Conservation (phyloP, 345 rosid genomes). For the Bruguiera parviflora region DNA sequence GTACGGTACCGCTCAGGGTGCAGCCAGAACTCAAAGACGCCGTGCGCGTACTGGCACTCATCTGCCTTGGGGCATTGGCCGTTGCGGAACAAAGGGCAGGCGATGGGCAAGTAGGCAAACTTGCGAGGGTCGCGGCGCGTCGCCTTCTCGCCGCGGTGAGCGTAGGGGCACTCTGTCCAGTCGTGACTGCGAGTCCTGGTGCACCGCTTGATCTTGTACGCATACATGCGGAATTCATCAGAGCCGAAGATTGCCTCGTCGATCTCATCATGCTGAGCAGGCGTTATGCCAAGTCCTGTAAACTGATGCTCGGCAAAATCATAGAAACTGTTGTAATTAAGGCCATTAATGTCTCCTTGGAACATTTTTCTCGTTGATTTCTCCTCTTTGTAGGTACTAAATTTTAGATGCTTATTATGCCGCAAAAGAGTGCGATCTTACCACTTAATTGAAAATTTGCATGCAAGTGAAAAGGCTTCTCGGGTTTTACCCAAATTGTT, state of each 20-base stretch:
- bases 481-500: no score
- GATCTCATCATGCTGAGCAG: neutral
- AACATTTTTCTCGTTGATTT: conserved; percentile 20
- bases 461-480: neutral
- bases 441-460: neutral
- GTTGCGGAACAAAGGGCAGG: conserved; percentile 23
- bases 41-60: conserved; percentile 29
- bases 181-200: conserved; percentile 24
- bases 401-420: no score
- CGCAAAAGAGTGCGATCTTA: no score
- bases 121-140: conserved; percentile 24
- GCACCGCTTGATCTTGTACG: conserved; percentile 28
- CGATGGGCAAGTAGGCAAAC: conserved; percentile 16
- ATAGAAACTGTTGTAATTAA: conserved; percentile 4
- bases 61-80: conserved; percentile 21
- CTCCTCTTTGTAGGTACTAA: no score
- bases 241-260: conserved; percentile 15
- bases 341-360: conserved; percentile 9
- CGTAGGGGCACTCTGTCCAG: conserved; percentile 35
- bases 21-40: conserved; percentile 33
- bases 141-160: conserved; percentile 34
- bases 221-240: conserved; percentile 32
- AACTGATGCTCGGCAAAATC: conserved; percentile 36
- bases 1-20: conserved; percentile 31
- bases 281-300: conserved; percentile 19